Conservation (phyloP, 2,329 filamentous ascomycete species). For the Ceratocystis harringtonii region DNA sequence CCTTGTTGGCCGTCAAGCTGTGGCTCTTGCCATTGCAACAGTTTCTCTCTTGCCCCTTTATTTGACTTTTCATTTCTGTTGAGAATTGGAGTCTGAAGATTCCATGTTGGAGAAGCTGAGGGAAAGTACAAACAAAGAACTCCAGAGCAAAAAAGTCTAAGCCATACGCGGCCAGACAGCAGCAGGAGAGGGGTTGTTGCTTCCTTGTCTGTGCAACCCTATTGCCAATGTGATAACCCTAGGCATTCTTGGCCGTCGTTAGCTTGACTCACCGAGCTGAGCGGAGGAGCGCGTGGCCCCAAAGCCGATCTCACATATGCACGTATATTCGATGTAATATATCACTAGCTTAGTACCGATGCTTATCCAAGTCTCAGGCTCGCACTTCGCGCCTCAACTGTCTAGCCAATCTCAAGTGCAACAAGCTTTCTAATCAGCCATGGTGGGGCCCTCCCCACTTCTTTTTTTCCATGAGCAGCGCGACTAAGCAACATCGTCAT, state of each 20-base stretch:
- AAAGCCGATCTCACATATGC: too few relatives aligned
- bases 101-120: background rate
- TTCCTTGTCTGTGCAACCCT: background rate
- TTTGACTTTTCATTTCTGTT: slow-evolving; percentile 4
- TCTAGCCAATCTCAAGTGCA: background rate
- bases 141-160: background rate
- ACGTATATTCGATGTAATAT: background rate
- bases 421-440: background rate
- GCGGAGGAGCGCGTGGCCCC: too few relatives aligned
- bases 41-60: background rate
- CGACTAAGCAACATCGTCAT: background rate
- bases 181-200: background rate
- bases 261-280: too few relatives aligned
- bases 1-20: background rate
- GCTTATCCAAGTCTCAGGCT: background rate
- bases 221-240: background rate
- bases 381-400: background rate
- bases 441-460: background rate
- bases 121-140: background rate
- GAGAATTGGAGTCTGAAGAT: slow-evolving; percentile 10
- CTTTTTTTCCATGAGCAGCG: background rate
- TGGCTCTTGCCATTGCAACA: background rate
- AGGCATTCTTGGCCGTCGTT: too few relatives aligned
- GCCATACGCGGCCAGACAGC: background rate
- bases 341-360: background rate